phyloP scores from a whole-genome alignment of 2,329 filamentous ascomycete genomes.

The Hypoxylon sp. region DNA sequence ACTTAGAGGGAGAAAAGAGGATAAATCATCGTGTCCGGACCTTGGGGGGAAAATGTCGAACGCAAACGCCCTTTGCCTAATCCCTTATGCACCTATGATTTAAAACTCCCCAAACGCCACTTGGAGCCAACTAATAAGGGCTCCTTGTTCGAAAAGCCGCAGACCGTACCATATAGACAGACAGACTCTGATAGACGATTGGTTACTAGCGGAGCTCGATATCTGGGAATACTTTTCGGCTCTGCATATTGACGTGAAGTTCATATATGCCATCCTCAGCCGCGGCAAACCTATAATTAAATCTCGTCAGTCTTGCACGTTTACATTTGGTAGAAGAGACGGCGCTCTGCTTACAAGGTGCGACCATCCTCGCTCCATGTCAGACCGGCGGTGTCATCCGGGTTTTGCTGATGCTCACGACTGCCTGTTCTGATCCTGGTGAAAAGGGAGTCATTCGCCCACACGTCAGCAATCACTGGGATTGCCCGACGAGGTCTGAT shows the following conservation, averaged over 20 bases:
- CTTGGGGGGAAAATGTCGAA: conserved; percentile 13
- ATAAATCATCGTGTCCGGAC: conserved; percentile 19
- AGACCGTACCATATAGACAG: conserved; percentile 11
- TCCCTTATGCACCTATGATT: conserved; percentile 36
- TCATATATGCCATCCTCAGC: conserved; percentile 83
- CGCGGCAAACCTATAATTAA: conserved; percentile 67
- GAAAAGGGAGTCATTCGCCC: conserved; percentile 51
- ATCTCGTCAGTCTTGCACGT: conserved; percentile 44
- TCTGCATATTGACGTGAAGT: conserved; percentile 75
- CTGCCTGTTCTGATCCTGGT: conserved; percentile 50
- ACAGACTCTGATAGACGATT: conserved; percentile 3
- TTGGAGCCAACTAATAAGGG: conserved; percentile 9
- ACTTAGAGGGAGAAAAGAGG: neutral
- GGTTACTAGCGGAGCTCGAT: conserved; percentile 64
- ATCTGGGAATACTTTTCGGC: conserved; percentile 72
- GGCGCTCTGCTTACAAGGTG: conserved; percentile 65
- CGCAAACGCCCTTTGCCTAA: conserved; percentile 27
- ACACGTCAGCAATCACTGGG: conserved; percentile 54
- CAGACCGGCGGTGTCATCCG: conserved; percentile 73
- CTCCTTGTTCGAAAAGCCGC: conserved; percentile 15
- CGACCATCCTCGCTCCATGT: conserved; percentile 74
- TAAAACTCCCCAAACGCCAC: conserved; percentile 34
- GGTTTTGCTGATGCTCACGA: conserved; percentile 61
- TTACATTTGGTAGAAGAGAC: conserved; percentile 11
- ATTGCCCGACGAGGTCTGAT: conserved; percentile 51